Evolutionary conservation across 768 basidiomycete genomes (phyloP).

Genomic region (Amanita molliuscula): DNA sequence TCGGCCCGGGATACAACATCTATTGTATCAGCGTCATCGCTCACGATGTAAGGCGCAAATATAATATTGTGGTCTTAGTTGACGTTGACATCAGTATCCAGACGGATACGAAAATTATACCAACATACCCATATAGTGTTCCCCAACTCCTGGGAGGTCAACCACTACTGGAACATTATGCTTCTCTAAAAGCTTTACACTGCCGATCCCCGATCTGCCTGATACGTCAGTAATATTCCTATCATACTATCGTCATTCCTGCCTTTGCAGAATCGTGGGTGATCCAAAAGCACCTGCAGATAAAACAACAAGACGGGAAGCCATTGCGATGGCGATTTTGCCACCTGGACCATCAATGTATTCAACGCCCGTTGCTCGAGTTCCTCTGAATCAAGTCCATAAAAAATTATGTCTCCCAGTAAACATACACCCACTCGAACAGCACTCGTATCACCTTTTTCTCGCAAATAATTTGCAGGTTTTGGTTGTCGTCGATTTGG

Average conservation of each 20-base stretch:
- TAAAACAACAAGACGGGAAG: constrained; percentile 38
- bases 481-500: constrained; percentile 26
- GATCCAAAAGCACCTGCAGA: constrained; percentile 47
- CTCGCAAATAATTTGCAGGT: constrained; percentile 28
- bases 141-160: constrained; percentile 5
- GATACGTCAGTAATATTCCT: not conserved
- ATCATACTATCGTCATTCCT: not conserved
- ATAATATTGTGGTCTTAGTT: constrained; percentile 30
- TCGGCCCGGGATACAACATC: constrained; percentile 34
- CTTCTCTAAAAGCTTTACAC: not conserved
- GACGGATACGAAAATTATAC: not conserved
- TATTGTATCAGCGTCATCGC: constrained; percentile 36
- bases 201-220: constrained; percentile 1
- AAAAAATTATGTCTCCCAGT: not conserved
- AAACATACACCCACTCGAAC: constrained; percentile 31
- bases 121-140: constrained; percentile 30
- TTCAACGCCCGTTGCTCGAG: constrained; percentile 42
- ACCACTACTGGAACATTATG: not conserved
- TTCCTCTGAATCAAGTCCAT: constrained; percentile 18
- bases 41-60: constrained; percentile 30
- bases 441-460: constrained; percentile 37
- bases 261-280: constrained; percentile 42
- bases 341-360: constrained; percentile 28
- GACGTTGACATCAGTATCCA: not conserved
- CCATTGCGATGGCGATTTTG: constrained; percentile 19